These are phyloP conservation scores for Cryomyces antarcticus DNA, from an alignment of 495 filamentous ascomycete genomes.

Conservation along the genomic window DNA sequence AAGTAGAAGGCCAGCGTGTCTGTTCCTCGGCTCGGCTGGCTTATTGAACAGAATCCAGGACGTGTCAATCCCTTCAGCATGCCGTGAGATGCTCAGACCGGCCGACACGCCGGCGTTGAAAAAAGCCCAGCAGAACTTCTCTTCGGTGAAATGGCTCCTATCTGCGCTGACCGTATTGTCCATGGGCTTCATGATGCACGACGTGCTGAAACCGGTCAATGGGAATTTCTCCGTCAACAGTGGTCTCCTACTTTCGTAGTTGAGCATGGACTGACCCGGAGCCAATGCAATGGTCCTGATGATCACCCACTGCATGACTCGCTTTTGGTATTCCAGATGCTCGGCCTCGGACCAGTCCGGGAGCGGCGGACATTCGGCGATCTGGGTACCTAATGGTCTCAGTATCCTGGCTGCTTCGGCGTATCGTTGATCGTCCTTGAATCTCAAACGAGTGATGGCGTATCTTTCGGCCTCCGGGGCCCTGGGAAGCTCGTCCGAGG, in stretches of 20 bases:
- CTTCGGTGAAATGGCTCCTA: slow-evolving; percentile 62
- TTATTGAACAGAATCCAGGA: slow-evolving; percentile 99
- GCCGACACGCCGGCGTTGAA: slow-evolving; percentile 90
- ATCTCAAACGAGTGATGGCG: slow-evolving; percentile 62
- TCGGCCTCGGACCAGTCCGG: slow-evolving; percentile 67
- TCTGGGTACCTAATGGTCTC: slow-evolving; percentile 52
- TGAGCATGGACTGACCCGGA: slow-evolving; percentile 61
- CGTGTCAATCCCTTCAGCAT: slow-evolving; percentile 86
- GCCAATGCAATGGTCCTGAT: slow-evolving; percentile 75
- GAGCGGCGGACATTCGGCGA: slow-evolving; percentile 55
- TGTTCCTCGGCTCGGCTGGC: slow-evolving; percentile 72
- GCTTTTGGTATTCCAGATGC: slow-evolving; percentile 84
- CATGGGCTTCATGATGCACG: slow-evolving; percentile 73
- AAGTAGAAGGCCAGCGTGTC: slow-evolving; percentile 83
- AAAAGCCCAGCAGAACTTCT: slow-evolving; percentile 94
- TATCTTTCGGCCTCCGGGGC: slow-evolving; percentile 61
- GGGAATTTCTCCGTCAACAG: slow-evolving; percentile 77
- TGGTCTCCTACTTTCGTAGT: slow-evolving; percentile 65
- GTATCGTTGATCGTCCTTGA: slow-evolving; percentile 75
- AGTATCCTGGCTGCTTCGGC: slow-evolving; percentile 61
- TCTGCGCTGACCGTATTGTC: slow-evolving; percentile 81
- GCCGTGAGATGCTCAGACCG: slow-evolving; percentile 71
- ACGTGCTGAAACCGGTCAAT: slow-evolving; percentile 69
- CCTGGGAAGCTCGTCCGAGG: slow-evolving; percentile 37
- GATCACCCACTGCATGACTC: slow-evolving; percentile 63